A percentile compares a stretch with the other conserved stretches of the same genome.
These are phyloP conservation scores for Paramecium biaurelia DNA, from an alignment of 73 alveolate genomes.

Conservation along the genomic window DNA sequence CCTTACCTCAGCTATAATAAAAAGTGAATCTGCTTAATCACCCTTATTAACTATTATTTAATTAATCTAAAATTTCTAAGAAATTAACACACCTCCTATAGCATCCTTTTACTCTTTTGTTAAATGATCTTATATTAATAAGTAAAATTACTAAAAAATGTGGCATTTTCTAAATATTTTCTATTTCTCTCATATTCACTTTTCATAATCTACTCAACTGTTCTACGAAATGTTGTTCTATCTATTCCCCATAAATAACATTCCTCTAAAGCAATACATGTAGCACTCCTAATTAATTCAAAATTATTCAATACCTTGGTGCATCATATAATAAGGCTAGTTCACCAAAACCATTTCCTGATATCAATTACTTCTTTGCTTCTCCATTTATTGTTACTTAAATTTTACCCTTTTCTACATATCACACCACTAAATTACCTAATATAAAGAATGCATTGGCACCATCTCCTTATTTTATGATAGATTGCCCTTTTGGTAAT, in stretches of 20 bases:
- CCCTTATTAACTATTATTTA: conserved; percentile 55
- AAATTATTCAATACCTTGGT: conserved; percentile 61
- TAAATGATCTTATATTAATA: not conserved
- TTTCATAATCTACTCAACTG: conserved; percentile 61
- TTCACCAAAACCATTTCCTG: conserved; percentile 86
- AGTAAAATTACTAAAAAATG: not conserved
- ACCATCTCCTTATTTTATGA: conserved; percentile 55
- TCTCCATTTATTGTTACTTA: conserved; percentile 58
- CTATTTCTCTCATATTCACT: conserved; percentile 29
- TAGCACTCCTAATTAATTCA: conserved; percentile 50
- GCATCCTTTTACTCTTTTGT: conserved; percentile 56
- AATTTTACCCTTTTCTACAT: conserved; percentile 58
- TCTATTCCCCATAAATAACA: conserved; percentile 82
- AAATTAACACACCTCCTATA: conserved; percentile 51
- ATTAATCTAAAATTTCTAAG: conserved; percentile 35
- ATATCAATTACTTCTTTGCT: conserved; percentile 40
- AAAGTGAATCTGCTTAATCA: conserved; percentile 51
- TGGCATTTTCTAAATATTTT: not conserved
- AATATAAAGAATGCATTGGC: conserved; percentile 57
- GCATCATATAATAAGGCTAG: conserved; percentile 77
- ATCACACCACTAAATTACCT: not conserved
- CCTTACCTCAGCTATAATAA: conserved; percentile 50
- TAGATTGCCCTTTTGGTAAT: conserved; percentile 39
- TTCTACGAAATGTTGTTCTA: conserved; percentile 76
- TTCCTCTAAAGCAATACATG: conserved; percentile 70